These are phyloP conservation scores for Eutypa lata DNA, from an alignment of 2,329 filamentous ascomycete species.

Conservation along the genomic window DNA sequence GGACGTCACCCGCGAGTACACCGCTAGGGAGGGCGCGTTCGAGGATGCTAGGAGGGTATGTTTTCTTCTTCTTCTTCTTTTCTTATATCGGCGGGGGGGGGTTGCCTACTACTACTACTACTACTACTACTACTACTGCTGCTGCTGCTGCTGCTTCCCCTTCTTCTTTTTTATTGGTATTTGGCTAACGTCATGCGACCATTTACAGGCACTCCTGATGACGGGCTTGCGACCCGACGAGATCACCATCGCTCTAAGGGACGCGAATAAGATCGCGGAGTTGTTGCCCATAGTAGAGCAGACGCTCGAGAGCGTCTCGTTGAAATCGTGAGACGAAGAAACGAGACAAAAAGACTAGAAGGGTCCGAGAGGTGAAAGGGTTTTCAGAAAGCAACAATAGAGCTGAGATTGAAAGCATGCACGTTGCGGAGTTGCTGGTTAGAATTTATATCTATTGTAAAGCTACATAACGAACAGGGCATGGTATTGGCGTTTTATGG, in stretches of 20 bases:
- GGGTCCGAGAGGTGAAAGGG: not conserved
- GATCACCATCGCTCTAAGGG: constrained; percentile 65
- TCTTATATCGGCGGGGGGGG: no score
- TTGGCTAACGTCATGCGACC: no score
- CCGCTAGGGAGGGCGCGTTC: constrained; percentile 80
- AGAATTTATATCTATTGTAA: no score
- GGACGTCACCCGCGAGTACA: constrained; percentile 84
- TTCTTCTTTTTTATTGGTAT: no score
- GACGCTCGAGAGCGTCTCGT: constrained; percentile 46
- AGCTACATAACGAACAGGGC: no score
- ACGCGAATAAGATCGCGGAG: constrained; percentile 64
- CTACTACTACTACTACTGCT: no score
- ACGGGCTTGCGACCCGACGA: constrained; percentile 52
- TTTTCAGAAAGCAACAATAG: no score
- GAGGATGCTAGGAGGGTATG: constrained; percentile 69
- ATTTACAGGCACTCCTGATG: constrained; percentile 32
- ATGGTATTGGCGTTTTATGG: no score
- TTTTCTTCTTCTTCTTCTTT: constrained; percentile 12
- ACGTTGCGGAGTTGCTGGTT: no score
- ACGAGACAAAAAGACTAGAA: not conserved
- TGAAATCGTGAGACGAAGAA: constrained; percentile 12
- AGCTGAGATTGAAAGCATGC: no score
- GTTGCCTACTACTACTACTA: no score
- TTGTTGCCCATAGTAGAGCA: constrained; percentile 61
- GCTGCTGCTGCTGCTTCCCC: no score